Percentiles rank a stretch among this genome's conserved stretches.
Evolutionary conservation across 495 filamentous ascomycete genomes (phyloP).

Genomic region (Aspergillus nidulans): DNA sequence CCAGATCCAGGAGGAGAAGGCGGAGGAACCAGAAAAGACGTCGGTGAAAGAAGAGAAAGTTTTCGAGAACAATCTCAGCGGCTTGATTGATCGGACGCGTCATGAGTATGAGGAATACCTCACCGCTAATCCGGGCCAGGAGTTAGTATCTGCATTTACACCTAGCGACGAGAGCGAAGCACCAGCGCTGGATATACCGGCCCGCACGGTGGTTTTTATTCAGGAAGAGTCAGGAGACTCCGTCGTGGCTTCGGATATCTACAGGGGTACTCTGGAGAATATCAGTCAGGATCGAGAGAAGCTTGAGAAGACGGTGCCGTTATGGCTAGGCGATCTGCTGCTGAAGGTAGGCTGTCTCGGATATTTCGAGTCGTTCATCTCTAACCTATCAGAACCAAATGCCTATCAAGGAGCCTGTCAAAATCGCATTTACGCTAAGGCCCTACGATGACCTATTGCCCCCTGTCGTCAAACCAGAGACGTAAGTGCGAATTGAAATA

Average conservation of each 20-base stretch:
- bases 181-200: slow-evolving; percentile 73
- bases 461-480: slow-evolving; percentile 59
- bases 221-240: slow-evolving; percentile 87
- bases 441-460: slow-evolving; percentile 78
- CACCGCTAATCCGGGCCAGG: slow-evolving; percentile 47
- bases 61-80: slow-evolving; percentile 76
- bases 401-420: slow-evolving; percentile 85
- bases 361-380: neutral
- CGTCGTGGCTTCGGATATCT: slow-evolving; percentile 87
- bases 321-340: slow-evolving; percentile 90
- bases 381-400: slow-evolving; percentile 60
- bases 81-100: slow-evolving; percentile 72
- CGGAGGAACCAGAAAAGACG: slow-evolving; percentile 69
- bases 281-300: slow-evolving; percentile 74
- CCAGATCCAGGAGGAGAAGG: slow-evolving; percentile 69
- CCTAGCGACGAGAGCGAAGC: slow-evolving; percentile 82
- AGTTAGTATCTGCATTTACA: slow-evolving; percentile 60
- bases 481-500: slow-evolving; percentile 25
- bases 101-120: slow-evolving; percentile 73
- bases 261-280: slow-evolving; percentile 76
- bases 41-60: slow-evolving; percentile 67
- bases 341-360: slow-evolving; percentile 52
- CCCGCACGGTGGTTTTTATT: slow-evolving; percentile 80
- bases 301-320: slow-evolving; percentile 78
- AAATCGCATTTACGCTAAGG: slow-evolving; percentile 85